Base-by-base conservation (phyloP, 345 rosid genomes). In the Citrus glauca region DNA sequence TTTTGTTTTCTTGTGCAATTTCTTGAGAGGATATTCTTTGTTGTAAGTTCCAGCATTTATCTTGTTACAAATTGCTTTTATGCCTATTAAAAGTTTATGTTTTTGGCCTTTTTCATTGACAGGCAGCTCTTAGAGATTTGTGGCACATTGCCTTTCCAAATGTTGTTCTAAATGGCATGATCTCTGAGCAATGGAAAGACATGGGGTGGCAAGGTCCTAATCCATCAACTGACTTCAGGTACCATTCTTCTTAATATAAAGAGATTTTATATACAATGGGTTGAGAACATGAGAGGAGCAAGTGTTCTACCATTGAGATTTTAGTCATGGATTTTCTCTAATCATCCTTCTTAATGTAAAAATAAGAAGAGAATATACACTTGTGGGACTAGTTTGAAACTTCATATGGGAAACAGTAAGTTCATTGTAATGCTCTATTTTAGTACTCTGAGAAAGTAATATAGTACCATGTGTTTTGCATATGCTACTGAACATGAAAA, bases 141-240 rank as follows among this genome's bases (percentile, higher is more conserved):
- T 96, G 99, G 99, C 71, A 79, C 76, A 74, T 76, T 30, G 91
- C 99, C 61, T 96, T 85, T 85, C 99, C 98, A 5, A 84, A 88
- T 82, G 85, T 88, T 81, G 69, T 72, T 73, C 83, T 96, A 72
- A 85, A 75, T 50, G 93, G 97, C 79, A 72, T 94, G 84, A 89
- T 96, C 67, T 88, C 98, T 32, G 95, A 92, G 82, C 99, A 96
- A 73, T 96, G 99, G 99, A 96, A 96, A 87, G 97, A 94, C 10
- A 96, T 96, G 99, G 99, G 99, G 65, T 96, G 99, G 99, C 99
- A 96, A 87, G 99, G 99, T 82, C 88, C 89, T 73, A 96, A 94
- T 88, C 99, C 99, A 59, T 90, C 99, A 25, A 96, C 99, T 24
- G 99, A 96, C 88, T 96, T 96, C 72, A 90, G 99, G 99, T 95